Evolutionary conservation across 371 early-diverging fungal species (phyloP), one percentile per base, ranked within the genome.

Genomic region (Mortierella sp.): DNA sequence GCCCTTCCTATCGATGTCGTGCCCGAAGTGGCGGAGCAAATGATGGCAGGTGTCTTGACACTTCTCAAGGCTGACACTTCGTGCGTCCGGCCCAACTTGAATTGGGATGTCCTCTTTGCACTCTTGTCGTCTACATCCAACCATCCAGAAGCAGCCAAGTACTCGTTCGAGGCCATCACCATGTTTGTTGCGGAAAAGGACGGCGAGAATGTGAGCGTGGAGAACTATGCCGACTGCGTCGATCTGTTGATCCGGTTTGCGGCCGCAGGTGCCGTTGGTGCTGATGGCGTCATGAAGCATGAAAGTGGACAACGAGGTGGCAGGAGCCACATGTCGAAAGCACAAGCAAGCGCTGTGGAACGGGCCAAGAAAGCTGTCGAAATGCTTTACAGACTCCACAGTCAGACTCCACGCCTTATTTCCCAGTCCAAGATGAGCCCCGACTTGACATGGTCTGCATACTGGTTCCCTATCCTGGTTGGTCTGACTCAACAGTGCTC

Each of bases 31-130:
- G 90, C 87, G 8, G 93, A 92, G 59, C 93, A 91, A 67, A 84
- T 90, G 82, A 91, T 91, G 90, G 91, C 94, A 2, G 95, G 93
- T 40, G 82, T 95, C 21, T 79, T 89, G 56, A 86, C 82, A 57
- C 64, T 94, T 17, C 59, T 88, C 41, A 85, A 87, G 74, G 81
- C 82, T 9, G 86, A 89, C 47, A 54, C 67, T 1, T 61, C 86
- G 13, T 79, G 79, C 37, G 62, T 79, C 6, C 73, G 78, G 43
- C 74, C 78, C 47, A 67, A 78, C 47, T 44, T 68, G 50, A 63
- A 66, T 47, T 88, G 88, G 86, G 80, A 81, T 14, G 67, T 79
- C 9, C 65, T 88, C n/a, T 74, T 87, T 53, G 71, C 73, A 17
- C 67, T 90, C 10, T 67, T 90, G 44, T 79, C 83, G 3, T 73